Base-by-base conservation (phyloP, 2,329 filamentous ascomycete species). In the Fusarium irregulare region DNA sequence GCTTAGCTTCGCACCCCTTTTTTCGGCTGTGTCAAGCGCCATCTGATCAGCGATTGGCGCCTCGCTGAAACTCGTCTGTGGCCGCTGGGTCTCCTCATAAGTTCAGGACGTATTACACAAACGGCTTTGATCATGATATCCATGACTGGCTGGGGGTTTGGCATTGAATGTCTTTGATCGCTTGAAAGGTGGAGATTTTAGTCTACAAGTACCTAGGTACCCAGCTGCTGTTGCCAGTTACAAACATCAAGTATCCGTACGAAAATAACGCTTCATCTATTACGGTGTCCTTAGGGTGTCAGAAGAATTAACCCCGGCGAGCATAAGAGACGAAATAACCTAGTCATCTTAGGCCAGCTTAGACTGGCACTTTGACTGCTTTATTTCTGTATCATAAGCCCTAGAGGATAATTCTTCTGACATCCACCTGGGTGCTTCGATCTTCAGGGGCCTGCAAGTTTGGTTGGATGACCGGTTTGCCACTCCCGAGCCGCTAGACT, bases 41-140 rank as follows among this genome's bases (percentile, higher is more conserved):
- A 44, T 44, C 41, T 63, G 58, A 72, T 70, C 66, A 63, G 56
- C 60, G 64, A 71, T 71, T 71, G 58, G 60, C 67, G 69, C 27
- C 32, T 45, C 44, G 49, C 54, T 66, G 57, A 67, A 70, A 67
- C 67, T 59, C 56, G 67, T 32, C 60, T 67, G 34, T 42, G 47
- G n/a, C 50, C 46, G 45, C 56, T 42, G 21, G 34, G 32, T 40
- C 34, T 30, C 20, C 14, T 34, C 34, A 37, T n/a, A 37, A n/a
- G 34, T 37, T 28, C 27, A 28, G 28, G 34, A 49, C 46, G 14
- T 32, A 49, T 21, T 47, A 20, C 45, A 53, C 23, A 53, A 53
- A 53, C 49, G 23, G 18, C 41, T 14, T 53, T 41, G 23, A 20
- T n/a, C 53, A 57, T 55, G 37, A 45, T 25, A 37, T n/a, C 34